These are phyloP conservation scores for Ziziphus jujuba DNA, from an alignment of 306 rosid genomes.

Conservation along the genomic window DNA sequence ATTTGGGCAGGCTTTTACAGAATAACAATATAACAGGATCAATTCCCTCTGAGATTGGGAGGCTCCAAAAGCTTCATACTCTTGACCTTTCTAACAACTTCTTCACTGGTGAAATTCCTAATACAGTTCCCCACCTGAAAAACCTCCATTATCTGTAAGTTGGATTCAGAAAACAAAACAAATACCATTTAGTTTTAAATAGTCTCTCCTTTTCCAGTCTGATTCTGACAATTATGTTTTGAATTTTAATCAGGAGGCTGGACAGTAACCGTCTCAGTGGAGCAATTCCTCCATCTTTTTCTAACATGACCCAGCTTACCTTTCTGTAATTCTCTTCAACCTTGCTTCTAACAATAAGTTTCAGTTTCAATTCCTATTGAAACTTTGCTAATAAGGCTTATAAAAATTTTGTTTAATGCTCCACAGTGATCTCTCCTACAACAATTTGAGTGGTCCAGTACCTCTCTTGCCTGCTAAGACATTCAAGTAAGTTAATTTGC, in stretches of 20 bases:
- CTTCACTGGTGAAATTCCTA: conserved; percentile 75
- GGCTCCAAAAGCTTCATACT: conserved; percentile 69
- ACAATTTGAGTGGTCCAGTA: conserved; percentile 82
- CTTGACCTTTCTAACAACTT: conserved; percentile 85
- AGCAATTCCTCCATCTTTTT: conserved; percentile 74
- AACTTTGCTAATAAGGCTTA: neutral
- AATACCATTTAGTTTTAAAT: too few relatives aligned
- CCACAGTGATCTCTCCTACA: conserved; percentile 75
- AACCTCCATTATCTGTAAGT: conserved; percentile 85
- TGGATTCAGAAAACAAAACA: neutral
- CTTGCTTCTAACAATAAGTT: conserved; percentile 10
- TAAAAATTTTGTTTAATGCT: conserved; percentile 19
- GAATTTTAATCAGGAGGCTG: conserved; percentile 64
- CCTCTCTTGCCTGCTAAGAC: conserved; percentile 71
- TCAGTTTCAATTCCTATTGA: neutral
- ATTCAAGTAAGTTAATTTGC: conserved; percentile 60
- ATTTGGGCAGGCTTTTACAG: conserved; percentile 76
- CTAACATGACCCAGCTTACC: conserved; percentile 70
- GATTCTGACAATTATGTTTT: conserved; percentile 1
- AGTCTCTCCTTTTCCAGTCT: neutral
- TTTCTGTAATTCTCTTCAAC: conserved; percentile 61
- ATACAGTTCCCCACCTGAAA: conserved; percentile 55
- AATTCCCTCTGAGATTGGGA: conserved; percentile 77
- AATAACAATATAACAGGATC: conserved; percentile 76
- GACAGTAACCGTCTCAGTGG: conserved; percentile 80